These are phyloP conservation scores for Suillus lakei DNA, from an alignment of 768 basidiomycete species.

Conservation along the genomic window DNA sequence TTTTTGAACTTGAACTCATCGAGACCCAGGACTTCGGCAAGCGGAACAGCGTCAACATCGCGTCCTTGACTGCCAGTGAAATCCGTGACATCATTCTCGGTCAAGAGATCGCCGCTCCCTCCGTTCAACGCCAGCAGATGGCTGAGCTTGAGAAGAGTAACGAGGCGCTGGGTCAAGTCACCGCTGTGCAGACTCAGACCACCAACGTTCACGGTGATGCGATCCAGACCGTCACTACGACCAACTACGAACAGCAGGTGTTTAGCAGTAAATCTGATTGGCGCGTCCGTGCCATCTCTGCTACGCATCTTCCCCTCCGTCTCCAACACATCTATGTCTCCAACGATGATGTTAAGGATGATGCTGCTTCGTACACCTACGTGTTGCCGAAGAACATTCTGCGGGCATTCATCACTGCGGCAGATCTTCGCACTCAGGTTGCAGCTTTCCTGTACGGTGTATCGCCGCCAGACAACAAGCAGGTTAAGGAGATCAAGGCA, in stretches of 20 bases:
- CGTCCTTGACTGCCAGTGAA: conserved; percentile 94
- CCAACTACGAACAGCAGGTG: conserved; percentile 97
- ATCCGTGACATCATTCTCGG: conserved; percentile 98
- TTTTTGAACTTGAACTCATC: conserved; percentile 20
- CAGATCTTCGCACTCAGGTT: conserved; percentile 95
- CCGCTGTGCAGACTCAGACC: conserved; percentile 96
- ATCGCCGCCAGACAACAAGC: conserved; percentile 94
- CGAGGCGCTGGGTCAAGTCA: conserved; percentile 94
- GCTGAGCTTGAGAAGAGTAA: conserved; percentile 97
- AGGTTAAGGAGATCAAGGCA: conserved; percentile 99
- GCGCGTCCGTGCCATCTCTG: conserved; percentile 97
- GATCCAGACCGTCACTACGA: conserved; percentile 88
- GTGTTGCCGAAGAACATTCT: conserved; percentile 97
- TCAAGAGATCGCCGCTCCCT: conserved; percentile 96
- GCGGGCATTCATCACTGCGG: conserved; percentile 89
- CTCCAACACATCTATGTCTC: conserved; percentile 99
- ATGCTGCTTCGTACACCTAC: conserved; percentile 92
- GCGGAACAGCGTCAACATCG: conserved; percentile 98
- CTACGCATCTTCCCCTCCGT: conserved; percentile 94
- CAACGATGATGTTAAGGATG: conserved; percentile 99
- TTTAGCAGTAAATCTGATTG: conserved; percentile 99
- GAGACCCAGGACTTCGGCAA: conserved; percentile 88
- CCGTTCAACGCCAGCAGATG: conserved; percentile 98
- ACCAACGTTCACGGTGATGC: conserved; percentile 97
- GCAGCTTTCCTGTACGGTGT: conserved; percentile 93